Base-by-base conservation (phyloP, 2,329 filamentous ascomycete species). In the Ceratocystis huliohia region DNA sequence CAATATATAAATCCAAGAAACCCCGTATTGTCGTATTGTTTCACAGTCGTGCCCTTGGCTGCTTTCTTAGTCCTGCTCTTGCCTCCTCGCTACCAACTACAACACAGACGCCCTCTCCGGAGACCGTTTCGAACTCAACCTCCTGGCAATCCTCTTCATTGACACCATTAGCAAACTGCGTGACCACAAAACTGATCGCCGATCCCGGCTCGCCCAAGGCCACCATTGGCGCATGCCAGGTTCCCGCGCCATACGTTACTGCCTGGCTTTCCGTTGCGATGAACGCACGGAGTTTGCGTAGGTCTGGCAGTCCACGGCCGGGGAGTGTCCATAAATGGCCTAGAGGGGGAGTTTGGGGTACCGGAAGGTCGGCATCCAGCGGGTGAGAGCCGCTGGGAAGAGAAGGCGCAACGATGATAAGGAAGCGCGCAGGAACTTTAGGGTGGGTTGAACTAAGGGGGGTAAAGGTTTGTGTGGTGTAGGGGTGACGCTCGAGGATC, bases 201-300 rank as follows among this genome's bases (percentile, higher is more conserved):
- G 78, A 76, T 1, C 76, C 79, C 1, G 72, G 66, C 1, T 73
- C 69, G 0, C 92, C 92, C 62, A 97, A 76, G 17, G 90, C 91
- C 15, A 91, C 88, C 93, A 99, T 97, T 0, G 94, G 94, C 69
- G 93, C 91, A 78, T 99, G 94, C 84, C 93, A 99, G 65, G 91
- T 96, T 4, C 91, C 94, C 1, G 89, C 86, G 1, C 84, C 91
- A 74, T 97, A 99, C 2, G 91, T 96, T 15, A 99, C 90, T 10
- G 91, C 92, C 77, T 96, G 91, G 28, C 82, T 81, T 2, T 85
- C 86, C 63, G 81, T 83, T 1, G 89, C 92, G 65, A 95, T 77
- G 74, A 96, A 99, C 0, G 91, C 93, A 70, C 80, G 82, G 48
- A 96, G 71, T 7, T 82, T 80, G 25, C 75, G 74, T 50, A 96